phyloP scores from a whole-genome alignment of 352 stramenopile genomes.

The Globisporangium paroecandrum region DNA sequence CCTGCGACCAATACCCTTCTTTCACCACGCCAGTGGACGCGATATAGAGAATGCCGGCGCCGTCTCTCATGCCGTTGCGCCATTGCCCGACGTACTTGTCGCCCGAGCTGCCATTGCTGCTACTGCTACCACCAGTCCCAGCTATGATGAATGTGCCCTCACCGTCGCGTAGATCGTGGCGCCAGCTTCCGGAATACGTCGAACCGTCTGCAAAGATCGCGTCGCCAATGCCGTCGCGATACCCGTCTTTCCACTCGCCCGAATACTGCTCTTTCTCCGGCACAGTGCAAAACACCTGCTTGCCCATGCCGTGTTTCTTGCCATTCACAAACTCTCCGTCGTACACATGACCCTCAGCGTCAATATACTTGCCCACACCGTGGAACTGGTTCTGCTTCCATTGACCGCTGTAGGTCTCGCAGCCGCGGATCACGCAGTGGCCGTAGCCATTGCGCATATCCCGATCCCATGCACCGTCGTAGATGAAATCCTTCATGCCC shows the following conservation, averaged over 20 bases:
- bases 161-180: slow-evolving; percentile 45
- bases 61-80: slow-evolving; percentile 45
- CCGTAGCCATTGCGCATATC: slow-evolving; percentile 62
- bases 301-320: slow-evolving; percentile 75
- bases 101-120: slow-evolving; percentile 31
- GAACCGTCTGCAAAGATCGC: slow-evolving; percentile 49
- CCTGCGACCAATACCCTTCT: slow-evolving; percentile 56
- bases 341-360: slow-evolving; percentile 78
- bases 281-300: slow-evolving; percentile 25
- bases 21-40: slow-evolving; percentile 53
- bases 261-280: slow-evolving; percentile 46
- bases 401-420: slow-evolving; percentile 71
- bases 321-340: slow-evolving; percentile 75
- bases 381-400: slow-evolving; percentile 79
- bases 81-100: slow-evolving; percentile 78
- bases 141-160: slow-evolving; percentile 50
- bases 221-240: slow-evolving; percentile 55
- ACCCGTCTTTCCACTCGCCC: slow-evolving; percentile 57
- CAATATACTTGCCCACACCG: slow-evolving; percentile 72
- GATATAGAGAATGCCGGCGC: slow-evolving; percentile 41
- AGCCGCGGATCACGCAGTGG: slow-evolving; percentile 71
- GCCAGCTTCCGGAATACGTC: slow-evolving; percentile 60
- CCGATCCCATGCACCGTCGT: slow-evolving; percentile 67
- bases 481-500: slow-evolving; percentile 77
- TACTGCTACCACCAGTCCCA: background rate